Evolutionary conservation across 176 grass and related monocot species (phyloP), one percentile per base, ranked within the genome.

Genomic region (Zea luxurians): DNA sequence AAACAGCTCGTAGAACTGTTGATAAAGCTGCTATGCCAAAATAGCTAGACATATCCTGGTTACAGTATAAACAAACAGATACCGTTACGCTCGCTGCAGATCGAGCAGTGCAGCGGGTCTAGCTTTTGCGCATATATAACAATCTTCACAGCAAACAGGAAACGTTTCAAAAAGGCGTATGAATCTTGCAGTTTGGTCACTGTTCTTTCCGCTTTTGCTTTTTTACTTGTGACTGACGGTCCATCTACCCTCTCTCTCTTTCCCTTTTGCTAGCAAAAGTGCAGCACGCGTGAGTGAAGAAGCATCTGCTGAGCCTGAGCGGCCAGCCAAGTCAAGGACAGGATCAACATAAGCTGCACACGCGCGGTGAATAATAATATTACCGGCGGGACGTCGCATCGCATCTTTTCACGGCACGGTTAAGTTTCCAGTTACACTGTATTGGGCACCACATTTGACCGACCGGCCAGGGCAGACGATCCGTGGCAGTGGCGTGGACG

Each of bases 41-140:
- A 27, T 27, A 27, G 27, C 27, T 27, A 27, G 27, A 27, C 27
- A 27, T 27, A 27, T 27, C 27, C 27, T 27, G 27, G 27, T 27
- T 69, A 13, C 68, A 59, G 76, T 82, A 64, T 87, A 87, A 83
- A 82, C 79, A 87, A 78, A 15, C 66, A 82, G 79, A 87, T 83
- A 66, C 67, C 42, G 79, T 77, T 64, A 65, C 36, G 46, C 6
- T 55, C 1, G n/a, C 49, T 37, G 47, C 55, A 27, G 43, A 11
- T 11, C 5, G 64, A 60, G 11, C 37, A n/a, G 34, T 20, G 64
- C 49, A 5, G 17, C 10, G 20, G 58, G 21, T 55, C 12, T 48
- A 58, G 12, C 58, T 74, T 64, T 69, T 27, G 27, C 27, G 27
- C 27, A 27, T 27, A 27, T 27, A 27, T 27, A 27, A 27, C 27